Conservation (phyloP, 129 eudicot species). For the Kitagawia praeruptora region DNA sequence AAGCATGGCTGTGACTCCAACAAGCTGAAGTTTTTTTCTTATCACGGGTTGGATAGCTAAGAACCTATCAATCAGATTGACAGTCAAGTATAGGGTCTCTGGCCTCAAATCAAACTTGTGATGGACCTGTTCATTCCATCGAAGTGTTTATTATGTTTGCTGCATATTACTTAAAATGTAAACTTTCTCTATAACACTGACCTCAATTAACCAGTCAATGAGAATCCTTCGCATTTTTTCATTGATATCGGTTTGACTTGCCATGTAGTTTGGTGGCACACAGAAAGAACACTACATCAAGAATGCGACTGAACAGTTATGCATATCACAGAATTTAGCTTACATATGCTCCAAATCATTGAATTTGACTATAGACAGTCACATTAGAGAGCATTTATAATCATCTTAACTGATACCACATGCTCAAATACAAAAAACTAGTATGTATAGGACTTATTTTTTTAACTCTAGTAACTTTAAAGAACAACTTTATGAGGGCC, state of each 20-base stretch:
- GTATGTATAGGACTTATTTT: no score
- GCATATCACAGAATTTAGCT: neutral
- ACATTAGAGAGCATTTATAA: neutral
- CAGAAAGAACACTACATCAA: conserved; percentile 17
- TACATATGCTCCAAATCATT: neutral
- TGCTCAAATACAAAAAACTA: neutral
- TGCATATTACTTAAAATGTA: neutral
- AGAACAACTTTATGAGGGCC: neutral
- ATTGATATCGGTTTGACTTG: conserved; percentile 62
- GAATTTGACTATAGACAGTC: neutral
- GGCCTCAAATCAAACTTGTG: conserved; percentile 75
- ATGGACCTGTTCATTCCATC: conserved; percentile 60
- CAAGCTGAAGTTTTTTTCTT: conserved; percentile 79
- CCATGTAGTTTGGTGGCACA: conserved; percentile 68
- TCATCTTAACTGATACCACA: neutral
- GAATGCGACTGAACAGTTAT: neutral
- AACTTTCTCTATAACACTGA: neutral
- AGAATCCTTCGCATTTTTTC: conserved; percentile 80
- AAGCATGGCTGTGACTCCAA: conserved; percentile 86
- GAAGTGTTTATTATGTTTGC: neutral
- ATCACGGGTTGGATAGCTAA: conserved; percentile 24
- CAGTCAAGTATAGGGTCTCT: conserved; percentile 74
- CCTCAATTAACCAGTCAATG: conserved; percentile 97
- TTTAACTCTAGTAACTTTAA: neutral
- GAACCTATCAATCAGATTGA: conserved; percentile 76